Base-by-base conservation (phyloP, 768 basidiomycete genomes). In the Lenzites betulinus region DNA sequence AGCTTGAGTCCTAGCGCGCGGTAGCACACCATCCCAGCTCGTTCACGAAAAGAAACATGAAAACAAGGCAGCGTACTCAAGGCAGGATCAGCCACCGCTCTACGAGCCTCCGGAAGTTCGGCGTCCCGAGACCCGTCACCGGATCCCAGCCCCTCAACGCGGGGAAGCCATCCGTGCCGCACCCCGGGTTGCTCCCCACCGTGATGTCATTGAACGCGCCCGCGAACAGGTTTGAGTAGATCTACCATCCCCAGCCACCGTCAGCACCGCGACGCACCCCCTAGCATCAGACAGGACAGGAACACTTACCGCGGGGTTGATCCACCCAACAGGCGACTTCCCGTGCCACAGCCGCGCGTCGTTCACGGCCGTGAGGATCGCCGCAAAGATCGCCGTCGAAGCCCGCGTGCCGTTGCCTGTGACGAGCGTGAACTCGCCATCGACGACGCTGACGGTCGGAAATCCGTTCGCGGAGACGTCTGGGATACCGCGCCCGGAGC, bases 321-420 rank as follows among this genome's bases (percentile, higher is more conserved):
- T 64, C 64, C 69, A 75, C 23, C 63, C 75, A 11, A 76, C 68
- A 2, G 74, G 59, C 4, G 62, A 25, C 54, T 67, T 69, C 5
- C 71, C 69, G 12, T 49, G 56, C 12, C 69, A 60, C 28, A 75
- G 43, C 20, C 66, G 68, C 39, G 66, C 67, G 54, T 73, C 74
- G 51, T 76, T 76, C 23, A 90, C 70, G 61, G 89, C 79, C 4
- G 87, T 76, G 7, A 89, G 73, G 44, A 90, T 74, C 25, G 78
- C 82, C 5, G 88, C 80, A 53, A 90, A 86, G 1, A 85, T 76
- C 1, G 88, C 88, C 11, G 83, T 65, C 1, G 87, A 68, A 0
- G 83, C 83, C 15, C 85, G 86, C 1, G 89, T 90, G 36, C 89
- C 63, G 50, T 54, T 44, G 11, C 44, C 44, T 15, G n/a, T 42